phyloP scores from a whole-genome alignment of 2,329 filamentous ascomycete genomes.

The Xylariaceae sp. region DNA sequence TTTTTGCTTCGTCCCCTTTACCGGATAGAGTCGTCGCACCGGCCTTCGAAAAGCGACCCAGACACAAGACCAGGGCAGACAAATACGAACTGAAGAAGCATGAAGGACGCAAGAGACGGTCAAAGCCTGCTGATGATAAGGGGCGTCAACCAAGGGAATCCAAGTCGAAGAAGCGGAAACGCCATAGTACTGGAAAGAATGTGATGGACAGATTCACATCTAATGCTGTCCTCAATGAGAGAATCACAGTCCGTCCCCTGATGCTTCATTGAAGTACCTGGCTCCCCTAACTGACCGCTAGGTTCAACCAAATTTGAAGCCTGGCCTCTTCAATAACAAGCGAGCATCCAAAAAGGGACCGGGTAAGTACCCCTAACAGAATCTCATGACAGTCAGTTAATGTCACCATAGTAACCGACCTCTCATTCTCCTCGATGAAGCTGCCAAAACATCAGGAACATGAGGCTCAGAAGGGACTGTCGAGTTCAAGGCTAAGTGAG shows the following conservation, averaged over 20 bases:
- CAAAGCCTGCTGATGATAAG: slow-evolving; percentile 18
- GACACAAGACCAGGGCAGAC: slow-evolving; percentile 52
- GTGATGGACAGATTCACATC: slow-evolving; percentile 54
- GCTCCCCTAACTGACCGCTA: slow-evolving; percentile 18
- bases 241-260: slow-evolving; percentile 45
- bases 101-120: slow-evolving; percentile 23
- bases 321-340: slow-evolving; percentile 44
- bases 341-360: slow-evolving; percentile 34
- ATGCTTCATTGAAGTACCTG: neutral
- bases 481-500: slow-evolving; percentile 22
- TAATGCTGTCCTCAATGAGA: slow-evolving; percentile 45
- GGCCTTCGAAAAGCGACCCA: slow-evolving; percentile 45
- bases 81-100: slow-evolving; percentile 46
- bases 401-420: slow-evolving; percentile 41
- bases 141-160: slow-evolving; percentile 14
- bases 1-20: slow-evolving; percentile 19
- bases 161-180: slow-evolving; percentile 28
- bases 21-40: slow-evolving; percentile 8
- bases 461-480: slow-evolving; percentile 23
- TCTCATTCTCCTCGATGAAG: slow-evolving; percentile 48
- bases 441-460: slow-evolving; percentile 35
- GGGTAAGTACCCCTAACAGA: slow-evolving; percentile 30
- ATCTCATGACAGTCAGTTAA: slow-evolving; percentile 1
- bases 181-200: slow-evolving; percentile 38
- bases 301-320: slow-evolving; percentile 31